Percentiles rank a stretch among this genome's conserved stretches.
These are phyloP conservation scores for Colletotrichum limetticola DNA, from an alignment of 2,329 filamentous ascomycete genomes.

Conservation along the genomic window DNA sequence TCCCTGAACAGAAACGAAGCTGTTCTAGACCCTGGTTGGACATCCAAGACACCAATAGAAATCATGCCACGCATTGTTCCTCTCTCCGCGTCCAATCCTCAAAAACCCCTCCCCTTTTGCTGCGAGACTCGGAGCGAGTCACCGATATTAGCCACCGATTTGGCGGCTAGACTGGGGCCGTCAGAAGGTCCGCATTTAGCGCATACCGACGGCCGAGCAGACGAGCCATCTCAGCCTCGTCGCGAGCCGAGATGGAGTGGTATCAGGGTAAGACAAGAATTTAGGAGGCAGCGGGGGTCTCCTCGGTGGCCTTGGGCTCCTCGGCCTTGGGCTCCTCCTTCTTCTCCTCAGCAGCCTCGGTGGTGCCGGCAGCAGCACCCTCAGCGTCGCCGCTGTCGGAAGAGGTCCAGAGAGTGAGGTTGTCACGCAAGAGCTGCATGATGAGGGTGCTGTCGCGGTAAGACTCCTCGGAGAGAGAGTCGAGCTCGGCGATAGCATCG, in stretches of 20 bases:
- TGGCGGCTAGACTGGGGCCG: constrained; percentile 33
- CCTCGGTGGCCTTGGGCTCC: constrained; percentile 48
- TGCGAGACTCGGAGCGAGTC: constrained; percentile 38
- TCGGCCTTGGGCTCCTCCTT: constrained; percentile 64
- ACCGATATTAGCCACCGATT: constrained; percentile 46
- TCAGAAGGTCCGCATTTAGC: constrained; percentile 19
- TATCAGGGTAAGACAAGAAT: constrained; percentile 49
- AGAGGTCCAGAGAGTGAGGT: constrained; percentile 97
- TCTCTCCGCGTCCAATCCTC: constrained; percentile 49
- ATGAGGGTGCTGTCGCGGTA: constrained; percentile 99
- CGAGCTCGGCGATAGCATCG: constrained; percentile 97
- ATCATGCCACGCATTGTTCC: constrained; percentile 52
- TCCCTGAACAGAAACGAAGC: constrained; percentile 11
- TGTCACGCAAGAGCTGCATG: constrained; percentile 99
- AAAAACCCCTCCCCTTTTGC: constrained; percentile 47
- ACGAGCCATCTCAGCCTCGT: constrained; percentile 46
- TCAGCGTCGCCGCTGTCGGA: constrained; percentile 87
- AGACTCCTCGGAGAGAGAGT: constrained; percentile 96
- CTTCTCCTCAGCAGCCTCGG: constrained; percentile 71
- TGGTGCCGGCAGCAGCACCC: constrained; percentile 66
- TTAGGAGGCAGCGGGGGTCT: constrained; percentile 65
- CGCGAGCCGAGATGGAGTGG: constrained; percentile 49
- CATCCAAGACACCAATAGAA: constrained; percentile 33
- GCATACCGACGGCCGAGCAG: constrained; percentile 17
- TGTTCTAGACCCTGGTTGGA: constrained; percentile 21